phyloP scores from a whole-genome alignment of 148 eudicot genomes.

The Spergularia bocconei region DNA sequence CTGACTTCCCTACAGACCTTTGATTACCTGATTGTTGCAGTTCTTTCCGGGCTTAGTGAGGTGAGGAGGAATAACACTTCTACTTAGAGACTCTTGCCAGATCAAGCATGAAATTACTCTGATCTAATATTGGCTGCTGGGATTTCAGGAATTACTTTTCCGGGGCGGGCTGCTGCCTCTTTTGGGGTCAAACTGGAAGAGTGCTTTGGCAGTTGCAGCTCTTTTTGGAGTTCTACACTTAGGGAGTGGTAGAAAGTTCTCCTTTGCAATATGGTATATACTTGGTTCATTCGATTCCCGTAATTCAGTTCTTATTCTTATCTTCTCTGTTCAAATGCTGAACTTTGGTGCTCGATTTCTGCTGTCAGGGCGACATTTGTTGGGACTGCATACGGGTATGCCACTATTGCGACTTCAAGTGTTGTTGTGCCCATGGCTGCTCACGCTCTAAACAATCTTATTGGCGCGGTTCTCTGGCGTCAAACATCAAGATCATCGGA shows the following conservation, averaged over 20 bases:
- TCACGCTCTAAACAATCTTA: constrained; percentile 77
- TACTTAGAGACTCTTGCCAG: not conserved
- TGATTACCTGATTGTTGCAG: constrained; percentile 74
- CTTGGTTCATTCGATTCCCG: not conserved
- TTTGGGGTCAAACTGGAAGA: constrained; percentile 60
- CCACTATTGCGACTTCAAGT: constrained; percentile 67
- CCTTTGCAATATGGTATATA: constrained; percentile 77
- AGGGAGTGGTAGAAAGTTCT: constrained; percentile 78
- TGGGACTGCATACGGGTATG: constrained; percentile 77
- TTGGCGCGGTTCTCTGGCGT: constrained; percentile 84
- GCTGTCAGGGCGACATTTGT: constrained; percentile 79
- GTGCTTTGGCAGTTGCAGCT: constrained; percentile 59
- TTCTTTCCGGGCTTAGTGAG: constrained; percentile 88
- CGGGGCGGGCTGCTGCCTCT: constrained; percentile 88
- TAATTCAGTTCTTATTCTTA: not conserved
- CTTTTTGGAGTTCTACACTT: constrained; percentile 77
- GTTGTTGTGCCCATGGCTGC: constrained; percentile 81
- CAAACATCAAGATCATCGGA: constrained; percentile 44
- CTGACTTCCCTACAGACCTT: constrained; percentile 66
- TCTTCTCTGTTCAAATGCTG: not conserved
- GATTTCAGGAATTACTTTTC: constrained; percentile 73
- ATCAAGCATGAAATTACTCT: not conserved
- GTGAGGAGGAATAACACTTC: constrained; percentile 26
- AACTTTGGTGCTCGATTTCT: not conserved
- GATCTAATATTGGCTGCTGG: not conserved